Base-by-base conservation (phyloP, 805 yeast genomes). In the Priceomyces haplophilus region DNA sequence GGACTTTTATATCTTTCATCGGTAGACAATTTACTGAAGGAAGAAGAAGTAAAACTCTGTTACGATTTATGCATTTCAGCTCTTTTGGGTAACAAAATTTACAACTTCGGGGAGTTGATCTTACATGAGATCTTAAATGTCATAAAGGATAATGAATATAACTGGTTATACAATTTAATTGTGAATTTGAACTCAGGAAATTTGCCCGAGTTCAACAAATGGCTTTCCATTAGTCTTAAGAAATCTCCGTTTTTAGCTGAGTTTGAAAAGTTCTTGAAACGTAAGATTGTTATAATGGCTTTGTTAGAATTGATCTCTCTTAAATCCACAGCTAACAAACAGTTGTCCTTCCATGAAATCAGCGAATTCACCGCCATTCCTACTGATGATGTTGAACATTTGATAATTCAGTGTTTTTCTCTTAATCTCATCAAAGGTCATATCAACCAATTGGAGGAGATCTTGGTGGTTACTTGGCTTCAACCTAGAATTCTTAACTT, bases 71-170 rank as follows among this genome's bases (percentile, higher is more conserved):
- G 91, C 46, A 73, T 88, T 36, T 82, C 96, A 24, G 98, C 97
- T 0, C 69, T 93, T 46, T 73, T 91, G 53, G 98, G 97, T 38
- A 96, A 89, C 58, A 82, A 79, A 56, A 87, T 91, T 53, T 93
- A 88, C 72, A 93, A 91, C 68, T 93, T 93, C 64, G 98, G 98
- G 40, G 99, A 93, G 67, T 77, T 93, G 49, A 76, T 93, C 47
- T 80, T 89, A 61, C 98, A 91, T 64, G 96, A 93, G 34, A 81
- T 91, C 37, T 76, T 89, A 62, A 59, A 69, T 33, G 63, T 72
- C 31, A 73, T 85, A 33, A 54, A 51, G 19, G 67, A 67, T 20
- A 73, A 68, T 40, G 69, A 69, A 35, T 78, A 78, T 61, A 62
- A 67, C 29, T 88, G 96, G 96, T 69, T 93, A 47, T 78, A 80